Percentiles rank a stretch among this genome's conserved stretches.
Conservation (phyloP, 176 grass and related monocot species). For the Dendrocalamus sinicus region DNA sequence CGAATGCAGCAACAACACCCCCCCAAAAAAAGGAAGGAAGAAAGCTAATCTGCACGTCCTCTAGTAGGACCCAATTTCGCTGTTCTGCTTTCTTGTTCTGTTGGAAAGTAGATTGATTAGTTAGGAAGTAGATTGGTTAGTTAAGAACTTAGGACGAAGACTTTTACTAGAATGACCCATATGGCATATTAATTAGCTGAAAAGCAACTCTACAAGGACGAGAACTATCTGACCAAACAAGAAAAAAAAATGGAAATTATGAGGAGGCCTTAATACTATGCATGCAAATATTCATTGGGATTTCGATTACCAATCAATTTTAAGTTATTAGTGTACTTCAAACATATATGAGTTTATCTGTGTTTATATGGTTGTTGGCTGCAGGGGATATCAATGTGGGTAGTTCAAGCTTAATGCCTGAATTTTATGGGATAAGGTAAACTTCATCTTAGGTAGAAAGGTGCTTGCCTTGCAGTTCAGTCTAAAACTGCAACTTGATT, state of each 20-base stretch:
- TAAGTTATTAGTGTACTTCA: not conserved
- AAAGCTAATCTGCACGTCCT: slow-evolving; percentile 8
- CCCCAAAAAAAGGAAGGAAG: not conserved
- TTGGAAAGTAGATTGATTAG: slow-evolving; percentile 21
- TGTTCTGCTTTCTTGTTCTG: slow-evolving; percentile 20
- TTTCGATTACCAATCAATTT: not conserved
- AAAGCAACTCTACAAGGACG: not conserved
- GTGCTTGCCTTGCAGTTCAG: slow-evolving; percentile 25
- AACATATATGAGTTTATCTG: not conserved
- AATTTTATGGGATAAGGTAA: slow-evolving; percentile 31
- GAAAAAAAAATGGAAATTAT: not conserved
- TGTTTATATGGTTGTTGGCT: not conserved
- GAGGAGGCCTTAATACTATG: not conserved
- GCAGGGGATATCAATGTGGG: not conserved
- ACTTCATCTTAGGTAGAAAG: slow-evolving; percentile 56
- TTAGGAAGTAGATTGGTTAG: slow-evolving; percentile 25
- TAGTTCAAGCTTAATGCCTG: slow-evolving; percentile 1
- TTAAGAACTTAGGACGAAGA: slow-evolving; percentile 26
- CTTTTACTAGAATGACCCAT: not conserved
- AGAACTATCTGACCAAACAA: not conserved
- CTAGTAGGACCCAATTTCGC: slow-evolving; percentile 29
- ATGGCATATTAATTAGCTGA: slow-evolving; percentile 4
- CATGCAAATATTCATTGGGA: not conserved
- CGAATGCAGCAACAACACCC: not conserved
- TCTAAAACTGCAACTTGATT: slow-evolving; percentile 37